These are phyloP conservation scores for Pseudevernia furfuracea DNA, from an alignment of 495 filamentous ascomycete genomes.

Conservation along the genomic window DNA sequence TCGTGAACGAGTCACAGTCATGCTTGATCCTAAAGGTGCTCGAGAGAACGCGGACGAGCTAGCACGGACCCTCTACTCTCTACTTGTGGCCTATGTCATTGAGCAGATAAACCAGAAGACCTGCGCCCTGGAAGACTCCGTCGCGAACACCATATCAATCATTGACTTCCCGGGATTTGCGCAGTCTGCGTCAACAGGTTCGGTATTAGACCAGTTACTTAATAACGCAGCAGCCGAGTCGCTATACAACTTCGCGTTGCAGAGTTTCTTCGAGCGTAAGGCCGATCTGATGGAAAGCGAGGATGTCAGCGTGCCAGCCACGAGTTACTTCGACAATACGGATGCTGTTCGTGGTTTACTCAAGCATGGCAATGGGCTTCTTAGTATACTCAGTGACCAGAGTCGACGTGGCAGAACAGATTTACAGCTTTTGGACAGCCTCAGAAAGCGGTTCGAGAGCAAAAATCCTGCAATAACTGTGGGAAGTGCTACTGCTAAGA, in stretches of 20 bases:
- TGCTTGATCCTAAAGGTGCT: slow-evolving; percentile 89
- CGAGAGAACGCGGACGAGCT: slow-evolving; percentile 88
- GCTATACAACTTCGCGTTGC: slow-evolving; percentile 84
- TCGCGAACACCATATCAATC: slow-evolving; percentile 87
- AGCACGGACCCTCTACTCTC: slow-evolving; percentile 88
- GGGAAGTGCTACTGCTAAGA: slow-evolving; percentile 54
- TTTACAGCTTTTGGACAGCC: slow-evolving; percentile 77
- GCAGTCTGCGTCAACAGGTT: slow-evolving; percentile 71
- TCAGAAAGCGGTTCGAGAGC: slow-evolving; percentile 85
- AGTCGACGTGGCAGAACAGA: slow-evolving; percentile 81
- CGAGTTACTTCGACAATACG: slow-evolving; percentile 95
- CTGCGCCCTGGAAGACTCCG: slow-evolving; percentile 79
- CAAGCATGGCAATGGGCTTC: slow-evolving; percentile 83
- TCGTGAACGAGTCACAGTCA: slow-evolving; percentile 89
- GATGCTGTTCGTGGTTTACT: slow-evolving; percentile 85
- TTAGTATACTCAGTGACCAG: slow-evolving; percentile 94
- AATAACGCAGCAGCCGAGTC: slow-evolving; percentile 90
- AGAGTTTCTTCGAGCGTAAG: slow-evolving; percentile 91
- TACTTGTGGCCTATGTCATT: slow-evolving; percentile 86
- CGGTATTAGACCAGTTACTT: slow-evolving; percentile 82
- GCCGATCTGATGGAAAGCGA: slow-evolving; percentile 87
- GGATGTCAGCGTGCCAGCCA: slow-evolving; percentile 79
- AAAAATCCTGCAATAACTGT: slow-evolving; percentile 87
- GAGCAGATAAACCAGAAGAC: slow-evolving; percentile 86
- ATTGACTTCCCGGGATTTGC: slow-evolving; percentile 96